Evolutionary conservation across 2,329 filamentous ascomycete species (phyloP), one percentile per base, ranked within the genome.

Genomic region (Sporothrix sp.): DNA sequence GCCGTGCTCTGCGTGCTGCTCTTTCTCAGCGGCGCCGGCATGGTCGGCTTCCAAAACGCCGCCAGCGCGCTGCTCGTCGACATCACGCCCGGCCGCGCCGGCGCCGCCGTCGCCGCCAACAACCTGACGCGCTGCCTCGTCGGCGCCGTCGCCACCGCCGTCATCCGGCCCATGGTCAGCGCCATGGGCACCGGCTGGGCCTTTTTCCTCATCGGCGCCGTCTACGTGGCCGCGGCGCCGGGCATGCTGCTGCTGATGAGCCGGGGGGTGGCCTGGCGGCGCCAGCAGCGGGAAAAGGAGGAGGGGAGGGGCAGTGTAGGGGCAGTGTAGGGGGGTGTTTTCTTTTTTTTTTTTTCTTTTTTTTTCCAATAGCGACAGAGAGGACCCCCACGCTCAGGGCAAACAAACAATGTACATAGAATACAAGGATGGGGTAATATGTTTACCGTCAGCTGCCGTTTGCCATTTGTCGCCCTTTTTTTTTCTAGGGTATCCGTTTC

Each of bases 41-140:
- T 78, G 50, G 75, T 76, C 4, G 75, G 75, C 0, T 73, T 74
- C 33, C 79, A 73, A 60, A 79, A 78, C 52, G 66, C 72, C 3
- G 64, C 70, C 32, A 78, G 68, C 48, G 69, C 73, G 0, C 61
- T 82, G 40, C 66, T 81, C 2, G 68, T 80, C 4, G 79, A 82
- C 55, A 66, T 81, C 7, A 72, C 78, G 51, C 76, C 75, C 0
- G 66, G 66, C 0, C 68, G 67, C 16, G 71, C 76, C 0, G 75
- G 73, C 0, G 73, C 74, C 0, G 77, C 76, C 0, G 75, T 75
- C 1, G 77, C 77, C 0, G 71, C 75, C 0, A 78, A 75, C 53
- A 81, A 81, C 53, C 57, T 82, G 13, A 69, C 72, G 1, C 61
- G 78, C 5, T 82, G 78, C 50, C 60, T 76, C 3, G 58, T 81